Evolutionary conservation across 257 asterid species (phyloP).

Genomic region (Mitragyna speciosa): DNA sequence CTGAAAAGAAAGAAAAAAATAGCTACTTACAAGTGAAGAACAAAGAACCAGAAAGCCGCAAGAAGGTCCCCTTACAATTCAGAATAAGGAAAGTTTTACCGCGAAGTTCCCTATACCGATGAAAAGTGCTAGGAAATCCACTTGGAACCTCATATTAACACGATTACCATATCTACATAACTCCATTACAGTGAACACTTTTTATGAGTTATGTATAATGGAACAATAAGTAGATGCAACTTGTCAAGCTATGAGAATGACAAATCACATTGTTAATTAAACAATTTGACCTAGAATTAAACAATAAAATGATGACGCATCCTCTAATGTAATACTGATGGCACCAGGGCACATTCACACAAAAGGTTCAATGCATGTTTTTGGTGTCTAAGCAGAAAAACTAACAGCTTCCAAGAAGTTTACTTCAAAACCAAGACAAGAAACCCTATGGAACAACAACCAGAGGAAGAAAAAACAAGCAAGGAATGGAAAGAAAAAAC

Average conservation of each 20-base stretch:
- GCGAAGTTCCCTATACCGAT: background rate
- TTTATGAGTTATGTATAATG: background rate
- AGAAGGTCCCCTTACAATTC: background rate
- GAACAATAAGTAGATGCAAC: background rate
- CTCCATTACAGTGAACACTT: background rate
- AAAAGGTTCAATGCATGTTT: background rate
- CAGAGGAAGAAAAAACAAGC: background rate
- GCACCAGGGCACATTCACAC: background rate
- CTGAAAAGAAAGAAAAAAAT: background rate
- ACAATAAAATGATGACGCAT: background rate
- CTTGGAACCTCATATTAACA: background rate
- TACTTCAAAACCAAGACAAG: background rate
- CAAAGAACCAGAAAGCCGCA: background rate
- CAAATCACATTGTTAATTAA: too few relatives aligned
- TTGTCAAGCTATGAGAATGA: background rate
- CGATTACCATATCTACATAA: background rate
- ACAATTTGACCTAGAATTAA: background rate
- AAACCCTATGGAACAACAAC: background rate
- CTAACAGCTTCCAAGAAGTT: background rate
- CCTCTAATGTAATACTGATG: background rate
- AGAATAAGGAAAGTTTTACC: background rate
- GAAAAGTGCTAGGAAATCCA: background rate
- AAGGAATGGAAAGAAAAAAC: too few relatives aligned
- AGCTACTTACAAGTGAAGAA: background rate
- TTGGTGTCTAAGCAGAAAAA: background rate